Conservation (phyloP, 2,329 filamentous ascomycete genomes). For the Coniochaeta hoffmannii region DNA sequence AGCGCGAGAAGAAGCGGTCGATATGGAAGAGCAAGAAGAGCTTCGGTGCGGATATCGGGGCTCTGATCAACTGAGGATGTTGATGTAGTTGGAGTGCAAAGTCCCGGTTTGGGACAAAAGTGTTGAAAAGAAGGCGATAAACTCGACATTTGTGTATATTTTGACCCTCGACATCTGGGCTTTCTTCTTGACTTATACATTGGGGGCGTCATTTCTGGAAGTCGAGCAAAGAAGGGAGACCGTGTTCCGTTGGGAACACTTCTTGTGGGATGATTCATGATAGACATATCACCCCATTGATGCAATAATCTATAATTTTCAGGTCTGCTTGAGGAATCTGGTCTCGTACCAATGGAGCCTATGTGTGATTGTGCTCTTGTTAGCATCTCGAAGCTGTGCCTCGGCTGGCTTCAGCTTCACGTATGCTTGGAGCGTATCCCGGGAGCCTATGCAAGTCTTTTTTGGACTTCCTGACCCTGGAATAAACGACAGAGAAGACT, state of each 20-base stretch:
- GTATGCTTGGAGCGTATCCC: not conserved
- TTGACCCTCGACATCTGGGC: not conserved
- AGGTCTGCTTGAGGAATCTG: slow-evolving; percentile 11
- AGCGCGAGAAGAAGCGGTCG: slow-evolving; percentile 61
- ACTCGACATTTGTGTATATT: not conserved
- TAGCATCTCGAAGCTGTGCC: not conserved
- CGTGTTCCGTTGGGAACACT: not conserved
- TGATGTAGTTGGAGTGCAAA: no score
- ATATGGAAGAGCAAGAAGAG: slow-evolving; percentile 57
- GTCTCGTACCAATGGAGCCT: slow-evolving; percentile 20
- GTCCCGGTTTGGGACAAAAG: not conserved
- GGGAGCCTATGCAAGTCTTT: not conserved
- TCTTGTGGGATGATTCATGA: slow-evolving; percentile 14
- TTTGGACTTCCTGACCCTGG: not conserved
- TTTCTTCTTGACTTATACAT: not conserved
- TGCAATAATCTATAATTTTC: slow-evolving; percentile 20
- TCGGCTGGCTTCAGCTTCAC: not conserved
- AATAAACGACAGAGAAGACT: not conserved
- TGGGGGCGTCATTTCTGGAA: not conserved
- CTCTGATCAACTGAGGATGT: slow-evolving; percentile 36
- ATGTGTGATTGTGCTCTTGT: slow-evolving; percentile 9
- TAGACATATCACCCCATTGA: slow-evolving; percentile 18
- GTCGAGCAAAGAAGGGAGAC: not conserved
- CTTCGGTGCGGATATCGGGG: slow-evolving; percentile 37
- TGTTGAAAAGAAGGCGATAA: not conserved